A percentile compares a stretch with the other conserved stretches of the same genome.
Conservation (phyloP, 1,284 basidiomycete species). For the Ganoderma sinense region DNA sequence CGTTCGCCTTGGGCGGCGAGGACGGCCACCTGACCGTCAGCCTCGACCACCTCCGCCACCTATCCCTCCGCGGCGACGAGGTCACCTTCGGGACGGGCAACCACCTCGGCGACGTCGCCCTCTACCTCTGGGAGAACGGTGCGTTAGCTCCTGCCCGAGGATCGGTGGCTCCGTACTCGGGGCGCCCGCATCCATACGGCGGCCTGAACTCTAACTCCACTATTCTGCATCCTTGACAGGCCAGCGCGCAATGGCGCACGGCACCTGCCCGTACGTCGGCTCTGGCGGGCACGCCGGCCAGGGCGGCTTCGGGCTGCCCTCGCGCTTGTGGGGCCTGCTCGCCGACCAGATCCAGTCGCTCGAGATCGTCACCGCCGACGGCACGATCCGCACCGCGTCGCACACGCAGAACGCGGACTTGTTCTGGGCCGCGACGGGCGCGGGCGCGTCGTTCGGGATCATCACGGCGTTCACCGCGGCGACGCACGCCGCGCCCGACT, state of each 20-base stretch:
- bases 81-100: slow-evolving; percentile 20
- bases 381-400: slow-evolving; percentile 50
- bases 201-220: neutral
- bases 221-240: neutral
- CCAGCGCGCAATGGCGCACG: slow-evolving; percentile 19
- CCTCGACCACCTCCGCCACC: slow-evolving; percentile 19
- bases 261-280: slow-evolving; percentile 20
- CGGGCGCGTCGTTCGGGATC: slow-evolving; percentile 50
- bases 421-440: slow-evolving; percentile 52
- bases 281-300: slow-evolving; percentile 18
- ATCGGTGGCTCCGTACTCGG: neutral
- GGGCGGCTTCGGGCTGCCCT: slow-evolving; percentile 19
- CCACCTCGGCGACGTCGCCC: slow-evolving; percentile 19
- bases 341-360: slow-evolving; percentile 13
- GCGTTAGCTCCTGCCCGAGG: neutral
- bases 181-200: neutral
- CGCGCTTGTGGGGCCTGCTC: slow-evolving; percentile 18
- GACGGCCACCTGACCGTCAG: slow-evolving; percentile 22
- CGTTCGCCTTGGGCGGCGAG: slow-evolving; percentile 17
- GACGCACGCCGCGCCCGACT: slow-evolving; percentile 13
- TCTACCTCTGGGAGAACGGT: slow-evolving; percentile 22
- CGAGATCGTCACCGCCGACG: slow-evolving; percentile 56
- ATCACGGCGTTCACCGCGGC: slow-evolving; percentile 44
- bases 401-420: slow-evolving; percentile 45
- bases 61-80: slow-evolving; percentile 8